phyloP scores from a whole-genome alignment of 345 rosid species.

The Linum tenue region DNA sequence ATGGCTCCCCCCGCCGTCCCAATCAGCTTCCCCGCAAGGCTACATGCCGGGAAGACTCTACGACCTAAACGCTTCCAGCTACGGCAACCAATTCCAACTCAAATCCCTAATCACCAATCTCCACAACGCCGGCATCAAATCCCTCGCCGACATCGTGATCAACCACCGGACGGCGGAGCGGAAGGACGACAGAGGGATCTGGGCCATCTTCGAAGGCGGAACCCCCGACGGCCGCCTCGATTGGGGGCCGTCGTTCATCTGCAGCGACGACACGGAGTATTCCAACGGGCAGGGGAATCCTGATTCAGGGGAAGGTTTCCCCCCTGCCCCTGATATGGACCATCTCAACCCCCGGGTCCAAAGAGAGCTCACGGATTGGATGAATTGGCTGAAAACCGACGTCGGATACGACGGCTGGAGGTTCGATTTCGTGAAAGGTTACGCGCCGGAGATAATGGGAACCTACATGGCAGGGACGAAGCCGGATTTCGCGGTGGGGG shows the following conservation, averaged over 20 bases:
- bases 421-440: conserved; percentile 63
- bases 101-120: conserved; percentile 46
- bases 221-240: conserved; percentile 68
- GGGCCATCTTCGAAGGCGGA: conserved; percentile 75
- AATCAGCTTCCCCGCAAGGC: conserved; percentile 56
- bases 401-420: conserved; percentile 76
- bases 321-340: conserved; percentile 73
- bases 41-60: conserved; percentile 86
- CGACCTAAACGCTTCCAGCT: conserved; percentile 61
- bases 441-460: conserved; percentile 49
- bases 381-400: conserved; percentile 78
- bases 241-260: conserved; percentile 75
- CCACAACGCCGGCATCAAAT: conserved; percentile 45
- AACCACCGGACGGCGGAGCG: conserved; percentile 79
- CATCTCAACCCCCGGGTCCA: conserved; percentile 64
- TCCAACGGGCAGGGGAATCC: conserved; percentile 62
- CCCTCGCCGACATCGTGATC: conserved; percentile 75
- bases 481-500: conserved; percentile 73
- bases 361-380: conserved; percentile 68
- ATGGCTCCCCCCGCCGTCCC: conserved; percentile 96
- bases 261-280: conserved; percentile 37
- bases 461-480: conserved; percentile 36
- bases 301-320: conserved; percentile 46
- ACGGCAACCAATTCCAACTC: conserved; percentile 48
- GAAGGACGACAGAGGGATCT: conserved; percentile 54